These are phyloP conservation scores for Ophiosphaerella narmari DNA, from an alignment of 2,329 filamentous ascomycete genomes.

Conservation along the genomic window DNA sequence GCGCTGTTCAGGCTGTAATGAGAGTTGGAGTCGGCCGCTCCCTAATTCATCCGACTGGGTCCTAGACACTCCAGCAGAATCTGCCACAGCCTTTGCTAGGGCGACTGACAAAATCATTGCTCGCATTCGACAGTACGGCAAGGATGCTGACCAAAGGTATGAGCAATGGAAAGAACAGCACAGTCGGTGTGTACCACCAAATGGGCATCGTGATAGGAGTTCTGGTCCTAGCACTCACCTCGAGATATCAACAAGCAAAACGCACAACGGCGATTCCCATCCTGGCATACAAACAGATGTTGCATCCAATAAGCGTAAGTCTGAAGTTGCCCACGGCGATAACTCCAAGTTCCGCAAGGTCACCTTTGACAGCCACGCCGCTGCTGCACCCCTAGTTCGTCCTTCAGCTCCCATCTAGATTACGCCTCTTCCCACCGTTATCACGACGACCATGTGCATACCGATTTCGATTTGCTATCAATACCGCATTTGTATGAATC, in stretches of 20 bases:
- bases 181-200: slow-evolving; percentile 6
- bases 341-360: slow-evolving; percentile 20
- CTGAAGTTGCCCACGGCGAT: slow-evolving; percentile 13
- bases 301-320: slow-evolving; percentile 23
- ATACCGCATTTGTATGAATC: slow-evolving; percentile 21
- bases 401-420: slow-evolving; percentile 16
- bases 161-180: slow-evolving; percentile 18
- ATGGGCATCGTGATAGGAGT: background rate
- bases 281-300: slow-evolving; percentile 1
- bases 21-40: slow-evolving; percentile 24
- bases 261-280: background rate
- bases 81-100: slow-evolving; percentile 16
- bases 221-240: slow-evolving; percentile 4
- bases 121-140: slow-evolving; percentile 18
- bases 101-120: slow-evolving; percentile 21
- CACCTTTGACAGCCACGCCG: slow-evolving; percentile 10
- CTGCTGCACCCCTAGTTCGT: slow-evolving; percentile 17
- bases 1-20: slow-evolving; percentile 24
- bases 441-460: slow-evolving; percentile 5
- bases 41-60: slow-evolving; percentile 10
- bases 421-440: slow-evolving; percentile 1
- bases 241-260: slow-evolving; percentile 9
- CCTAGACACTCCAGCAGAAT: slow-evolving; percentile 16
- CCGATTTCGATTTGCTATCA: slow-evolving; percentile 3
- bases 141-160: slow-evolving; percentile 23